Base-by-base conservation (phyloP, 2,329 filamentous ascomycete genomes). In the Nothopassalora personata region DNA sequence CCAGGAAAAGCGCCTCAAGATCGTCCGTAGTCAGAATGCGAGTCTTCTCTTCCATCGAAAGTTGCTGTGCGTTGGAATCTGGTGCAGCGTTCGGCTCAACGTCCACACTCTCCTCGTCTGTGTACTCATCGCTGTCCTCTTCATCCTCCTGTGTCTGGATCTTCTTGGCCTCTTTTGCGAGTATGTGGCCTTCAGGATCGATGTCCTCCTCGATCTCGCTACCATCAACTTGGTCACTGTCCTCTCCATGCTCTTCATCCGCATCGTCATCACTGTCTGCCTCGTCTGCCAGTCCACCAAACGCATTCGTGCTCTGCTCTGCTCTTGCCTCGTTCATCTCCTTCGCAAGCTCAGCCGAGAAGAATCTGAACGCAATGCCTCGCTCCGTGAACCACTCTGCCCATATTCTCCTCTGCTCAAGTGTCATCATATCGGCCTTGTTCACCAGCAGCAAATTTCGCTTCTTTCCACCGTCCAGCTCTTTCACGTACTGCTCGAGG, bases 351-450 rank as follows among this genome's bases (percentile, higher is more conserved):
- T 89, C 86, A 1, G 94, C 94, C 1, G 95, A 99, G 80, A 99
- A 99, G 79, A 97, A 99, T 68, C 88, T 89, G 80, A 94, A 99
- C 56, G 89, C 85, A 70, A 99, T 95, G 30, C 86, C 85, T 28
- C 88, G 85, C 66, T 86, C 80, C 66, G 87, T 87, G 67, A 99
- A 90, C 71, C 96, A 91, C 66, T 88, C 84, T 3, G 92, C 92
- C 94, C 94, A 99, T 0, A 82, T 80, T 64, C 83, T 83, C 65
- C 94, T 82, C 77, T 99, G 95, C 68, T 85, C 85, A 51, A 86
- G 75, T 1, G 92, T 96, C 90, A 99, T 92, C 94, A 99, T 97
- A 76, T 99, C 94, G 49, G 94, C 92, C 81, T 99, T 99, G 81
- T 99, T 99, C 71, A 99, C 93, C 57, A 99, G 80, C 57, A 99